Conservation (phyloP, 1,284 basidiomycete genomes). For the Sporisorium iseilematis-ciliati region DNA sequence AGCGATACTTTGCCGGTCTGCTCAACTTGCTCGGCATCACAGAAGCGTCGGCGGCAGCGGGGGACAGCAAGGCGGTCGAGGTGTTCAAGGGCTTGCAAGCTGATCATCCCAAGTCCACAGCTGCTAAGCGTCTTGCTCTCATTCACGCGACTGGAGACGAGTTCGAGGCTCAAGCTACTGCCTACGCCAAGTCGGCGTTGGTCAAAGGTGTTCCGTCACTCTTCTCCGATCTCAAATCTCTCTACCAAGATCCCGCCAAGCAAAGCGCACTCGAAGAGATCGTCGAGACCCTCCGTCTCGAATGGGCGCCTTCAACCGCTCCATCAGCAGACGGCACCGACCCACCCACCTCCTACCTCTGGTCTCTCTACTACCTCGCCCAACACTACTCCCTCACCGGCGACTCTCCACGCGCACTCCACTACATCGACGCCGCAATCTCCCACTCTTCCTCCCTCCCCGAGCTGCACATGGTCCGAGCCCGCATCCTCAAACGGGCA, state of each 20-base stretch:
- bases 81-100: constrained; percentile 46
- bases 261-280: constrained; percentile 79
- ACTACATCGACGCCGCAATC: constrained; percentile 78
- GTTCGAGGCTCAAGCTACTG: constrained; percentile 78
- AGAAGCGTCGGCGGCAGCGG: constrained; percentile 64
- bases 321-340: constrained; percentile 64
- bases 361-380: constrained; percentile 94
- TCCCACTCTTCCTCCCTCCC: constrained; percentile 92
- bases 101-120: constrained; percentile 55
- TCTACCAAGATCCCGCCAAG: constrained; percentile 80
- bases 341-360: constrained; percentile 88
- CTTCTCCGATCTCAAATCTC: constrained; percentile 89
- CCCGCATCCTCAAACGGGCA: constrained; percentile 85
- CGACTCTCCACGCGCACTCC: constrained; percentile 74
- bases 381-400: constrained; percentile 82
- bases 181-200: constrained; percentile 81
- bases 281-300: constrained; percentile 68
- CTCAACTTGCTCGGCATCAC: constrained; percentile 78
- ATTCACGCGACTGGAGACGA: constrained; percentile 70
- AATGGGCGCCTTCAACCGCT: constrained; percentile 48
- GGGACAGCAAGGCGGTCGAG: constrained; percentile 31
- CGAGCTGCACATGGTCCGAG: constrained; percentile 87
- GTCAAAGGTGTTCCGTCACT: constrained; percentile 91
- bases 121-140: constrained; percentile 59
- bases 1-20: constrained; percentile 83